phyloP scores from a whole-genome alignment of 768 basidiomycete species.

The Russula virescens region DNA sequence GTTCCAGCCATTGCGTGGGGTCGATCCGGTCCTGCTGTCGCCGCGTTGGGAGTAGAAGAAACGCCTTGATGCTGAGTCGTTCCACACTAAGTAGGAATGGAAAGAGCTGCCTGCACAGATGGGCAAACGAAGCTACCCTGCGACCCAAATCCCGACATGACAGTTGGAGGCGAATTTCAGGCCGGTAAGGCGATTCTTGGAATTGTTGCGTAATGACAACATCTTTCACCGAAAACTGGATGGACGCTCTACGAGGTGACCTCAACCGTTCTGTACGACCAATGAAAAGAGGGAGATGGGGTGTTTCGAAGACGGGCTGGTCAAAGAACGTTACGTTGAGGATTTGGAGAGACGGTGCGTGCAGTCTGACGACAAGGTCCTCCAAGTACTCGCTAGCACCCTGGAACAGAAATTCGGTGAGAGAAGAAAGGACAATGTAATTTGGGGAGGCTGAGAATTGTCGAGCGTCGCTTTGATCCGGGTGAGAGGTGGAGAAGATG shows the following conservation, averaged over 20 bases:
- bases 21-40: not conserved
- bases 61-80: not conserved
- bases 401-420: slow-evolving; percentile 4
- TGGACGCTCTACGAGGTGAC: not conserved
- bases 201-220: not conserved
- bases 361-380: not conserved
- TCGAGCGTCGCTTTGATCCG: no score
- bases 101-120: not conserved
- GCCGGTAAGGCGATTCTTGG: not conserved
- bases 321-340: not conserved
- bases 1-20: not conserved
- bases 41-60: no score
- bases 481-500: not conserved
- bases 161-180: not conserved
- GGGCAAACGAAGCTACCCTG: not conserved
- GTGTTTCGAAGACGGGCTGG: not conserved
- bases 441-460: not conserved
- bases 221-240: not conserved
- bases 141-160: not conserved
- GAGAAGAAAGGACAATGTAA: not conserved
- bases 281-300: slow-evolving; percentile 3
- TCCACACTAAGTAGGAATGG: not conserved
- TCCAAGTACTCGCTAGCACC: not conserved
- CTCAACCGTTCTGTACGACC: not conserved
- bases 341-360: not conserved